Base-by-base conservation (phyloP, 257 asterid genomes). In the Solanum corneliomulleri region DNA sequence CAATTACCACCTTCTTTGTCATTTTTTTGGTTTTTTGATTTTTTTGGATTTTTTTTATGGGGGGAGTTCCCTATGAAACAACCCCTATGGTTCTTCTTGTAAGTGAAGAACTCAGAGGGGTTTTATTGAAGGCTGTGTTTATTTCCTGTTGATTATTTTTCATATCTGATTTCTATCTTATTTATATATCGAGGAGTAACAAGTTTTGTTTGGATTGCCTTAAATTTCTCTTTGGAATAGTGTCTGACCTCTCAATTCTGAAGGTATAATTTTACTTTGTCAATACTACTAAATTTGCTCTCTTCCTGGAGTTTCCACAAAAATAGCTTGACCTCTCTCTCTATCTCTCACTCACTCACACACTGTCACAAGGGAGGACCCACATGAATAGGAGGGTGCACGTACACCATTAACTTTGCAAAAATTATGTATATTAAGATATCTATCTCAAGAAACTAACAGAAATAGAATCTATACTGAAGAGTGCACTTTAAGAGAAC, bases 1-100 rank as follows among this genome's bases (percentile, higher is more conserved):
- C 91, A n/a, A 90, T 72, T 29, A 91, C 81, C 4, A 87, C 80
- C 81, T 92, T 92, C 0, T 35, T 68, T 15, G 82, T 91, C 97
- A 94, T 94, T 77, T 86, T 37, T 84, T 60, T 18, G 21, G n/a
- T 9, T 20, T n/a, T 68, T 16, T 21, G 18, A 0, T 85, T 31
- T 47, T 58, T 18, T 20, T 47, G 20, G 4, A 7, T 15, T 37
- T 9, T 62, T 72, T 72, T 27, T 69, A 4, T 12, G 21, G 20
- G 20, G 12, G 4, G 35, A 21, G 3, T 62, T 78, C 29, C 41
- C 76, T 39, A 66, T 60, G 23, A 33, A 47, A 80, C 42, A 80
- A 80, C 85, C 85, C 85, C 85, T 29, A 29, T 29, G 68, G 85
- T 29, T 49, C 58, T 76, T 76, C 85, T 29, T 23, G 14, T 80